phyloP scores from a whole-genome alignment of 1,139 yeast genomes.

The Groenewaldozyma sp. region DNA sequence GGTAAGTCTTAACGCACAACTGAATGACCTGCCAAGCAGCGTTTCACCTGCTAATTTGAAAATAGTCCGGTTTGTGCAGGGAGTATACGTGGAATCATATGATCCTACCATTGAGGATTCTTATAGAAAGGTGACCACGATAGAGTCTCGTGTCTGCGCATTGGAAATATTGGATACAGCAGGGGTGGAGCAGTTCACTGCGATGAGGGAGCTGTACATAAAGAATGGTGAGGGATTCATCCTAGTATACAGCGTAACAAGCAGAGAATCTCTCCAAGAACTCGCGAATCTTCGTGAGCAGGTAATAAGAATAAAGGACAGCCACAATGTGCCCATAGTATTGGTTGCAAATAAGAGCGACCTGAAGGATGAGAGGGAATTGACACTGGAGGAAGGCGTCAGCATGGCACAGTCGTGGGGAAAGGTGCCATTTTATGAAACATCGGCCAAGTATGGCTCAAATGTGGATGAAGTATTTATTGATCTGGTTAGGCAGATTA shows the following conservation, averaged over 20 bases:
- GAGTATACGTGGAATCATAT: conserved; percentile 71
- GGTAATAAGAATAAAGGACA: conserved; percentile 78
- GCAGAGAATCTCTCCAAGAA: conserved; percentile 72
- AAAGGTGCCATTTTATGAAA: conserved; percentile 68
- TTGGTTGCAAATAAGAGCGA: conserved; percentile 48
- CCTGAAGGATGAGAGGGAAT: conserved; percentile 58
- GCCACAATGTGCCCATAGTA: conserved; percentile 32
- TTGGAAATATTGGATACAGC: conserved; percentile 40
- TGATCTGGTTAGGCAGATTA: conserved; percentile 69
- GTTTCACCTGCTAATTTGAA: neutral
- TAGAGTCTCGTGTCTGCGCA: conserved; percentile 32
- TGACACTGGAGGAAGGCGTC: conserved; percentile 33
- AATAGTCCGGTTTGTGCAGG: conserved; percentile 27
- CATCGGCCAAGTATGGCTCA: conserved; percentile 79
- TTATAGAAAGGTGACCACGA: conserved; percentile 31
- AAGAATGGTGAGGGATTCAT: conserved; percentile 38
- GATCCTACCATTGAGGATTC: conserved; percentile 90
- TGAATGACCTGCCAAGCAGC: neutral
- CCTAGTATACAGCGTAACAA: conserved; percentile 76
- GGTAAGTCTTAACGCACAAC: conserved; percentile 15
- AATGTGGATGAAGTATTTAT: conserved; percentile 85
- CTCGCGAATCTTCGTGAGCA: conserved; percentile 76
- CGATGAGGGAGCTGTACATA: conserved; percentile 57
- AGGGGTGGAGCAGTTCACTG: conserved; percentile 40
- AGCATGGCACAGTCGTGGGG: conserved; percentile 81